Evolutionary conservation across 2,329 filamentous ascomycete species (phyloP).

Genomic region (Beauveria sp.): DNA sequence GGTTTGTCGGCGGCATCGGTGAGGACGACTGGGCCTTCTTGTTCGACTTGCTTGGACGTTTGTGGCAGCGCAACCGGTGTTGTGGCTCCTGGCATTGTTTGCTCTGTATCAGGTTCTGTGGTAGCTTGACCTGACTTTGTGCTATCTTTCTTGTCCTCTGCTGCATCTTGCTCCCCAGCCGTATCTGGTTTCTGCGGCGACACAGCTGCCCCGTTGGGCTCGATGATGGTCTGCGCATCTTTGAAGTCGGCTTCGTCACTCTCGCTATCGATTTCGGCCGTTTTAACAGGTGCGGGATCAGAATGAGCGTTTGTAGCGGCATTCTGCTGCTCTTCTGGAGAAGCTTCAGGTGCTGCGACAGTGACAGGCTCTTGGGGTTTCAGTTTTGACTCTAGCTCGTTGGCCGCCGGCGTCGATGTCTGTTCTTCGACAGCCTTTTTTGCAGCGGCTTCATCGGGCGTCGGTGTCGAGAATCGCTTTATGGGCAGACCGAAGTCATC

Average conservation of each 20-base stretch:
- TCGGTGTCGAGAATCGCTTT: conserved; percentile 30
- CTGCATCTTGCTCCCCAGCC: background rate
- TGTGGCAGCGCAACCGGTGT: background rate
- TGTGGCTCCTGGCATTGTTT: background rate
- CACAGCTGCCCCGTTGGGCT: conserved; percentile 22
- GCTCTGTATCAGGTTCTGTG: background rate
- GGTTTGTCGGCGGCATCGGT: conserved; percentile 9
- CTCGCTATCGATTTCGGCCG: conserved; percentile 21
- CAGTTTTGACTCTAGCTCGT: conserved; percentile 7
- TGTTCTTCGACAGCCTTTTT: background rate
- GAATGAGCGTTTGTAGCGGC: background rate
- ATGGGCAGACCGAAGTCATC: conserved; percentile 68
- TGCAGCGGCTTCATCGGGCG: background rate
- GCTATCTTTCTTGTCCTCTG: background rate
- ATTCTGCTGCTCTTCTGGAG: conserved; percentile 16
- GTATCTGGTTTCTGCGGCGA: conserved; percentile 15
- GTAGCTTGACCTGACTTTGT: background rate
- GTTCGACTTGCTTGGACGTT: background rate
- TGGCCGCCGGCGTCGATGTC: conserved; percentile 4
- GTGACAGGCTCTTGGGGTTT: background rate
- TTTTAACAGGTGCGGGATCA: background rate
- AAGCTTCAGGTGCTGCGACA: conserved; percentile 7
- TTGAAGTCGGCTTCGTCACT: conserved; percentile 31
- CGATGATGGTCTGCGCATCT: conserved; percentile 26
- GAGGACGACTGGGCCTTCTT: background rate